A percentile compares a stretch with the other conserved stretches of the same genome.
phyloP scores from a whole-genome alignment of 768 basidiomycete genomes.

The Obba rivulosa region DNA sequence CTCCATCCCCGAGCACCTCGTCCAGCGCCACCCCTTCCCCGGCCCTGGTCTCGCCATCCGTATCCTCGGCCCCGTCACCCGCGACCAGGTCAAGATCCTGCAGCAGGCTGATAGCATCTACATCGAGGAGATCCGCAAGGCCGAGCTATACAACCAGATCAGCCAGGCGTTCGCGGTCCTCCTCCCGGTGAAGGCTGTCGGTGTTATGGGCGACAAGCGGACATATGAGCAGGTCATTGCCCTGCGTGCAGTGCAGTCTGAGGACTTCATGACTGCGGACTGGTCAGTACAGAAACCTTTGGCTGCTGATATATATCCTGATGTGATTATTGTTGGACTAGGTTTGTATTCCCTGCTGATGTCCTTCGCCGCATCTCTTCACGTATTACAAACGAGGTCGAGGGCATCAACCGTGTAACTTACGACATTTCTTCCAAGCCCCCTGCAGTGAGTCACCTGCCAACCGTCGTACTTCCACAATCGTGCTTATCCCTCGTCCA shows the following conservation, averaged over 20 bases:
- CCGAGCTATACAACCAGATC: slow-evolving; percentile 89
- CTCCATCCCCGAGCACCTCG: slow-evolving; percentile 86
- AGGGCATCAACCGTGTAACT: slow-evolving; percentile 93
- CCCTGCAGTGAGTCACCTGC: slow-evolving; percentile 60
- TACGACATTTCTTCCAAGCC: slow-evolving; percentile 98
- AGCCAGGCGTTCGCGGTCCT: slow-evolving; percentile 96
- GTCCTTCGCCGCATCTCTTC: slow-evolving; percentile 90
- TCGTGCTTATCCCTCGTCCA: background rate
- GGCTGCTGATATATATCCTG: too few species aligned
- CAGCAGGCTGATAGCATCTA: slow-evolving; percentile 94
- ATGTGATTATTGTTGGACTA: slow-evolving; percentile 28
- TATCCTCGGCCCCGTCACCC: slow-evolving; percentile 92
- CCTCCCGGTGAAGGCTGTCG: slow-evolving; percentile 93
- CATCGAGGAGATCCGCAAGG: slow-evolving; percentile 95
- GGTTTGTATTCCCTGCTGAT: slow-evolving; percentile 94
- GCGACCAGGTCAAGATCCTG: slow-evolving; percentile 85
- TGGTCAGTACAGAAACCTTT: slow-evolving; percentile 57
- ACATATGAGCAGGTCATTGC: slow-evolving; percentile 98
- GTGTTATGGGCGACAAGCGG: slow-evolving; percentile 94
- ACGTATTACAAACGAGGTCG: slow-evolving; percentile 95
- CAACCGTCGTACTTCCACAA: background rate
- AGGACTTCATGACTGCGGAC: slow-evolving; percentile 99
- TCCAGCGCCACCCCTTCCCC: slow-evolving; percentile 97
- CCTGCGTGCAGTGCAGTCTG: slow-evolving; percentile 91
- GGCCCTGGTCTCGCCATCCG: slow-evolving; percentile 98